phyloP scores from a whole-genome alignment of 805 yeast genomes.

The Cyberlindnera maritima region DNA sequence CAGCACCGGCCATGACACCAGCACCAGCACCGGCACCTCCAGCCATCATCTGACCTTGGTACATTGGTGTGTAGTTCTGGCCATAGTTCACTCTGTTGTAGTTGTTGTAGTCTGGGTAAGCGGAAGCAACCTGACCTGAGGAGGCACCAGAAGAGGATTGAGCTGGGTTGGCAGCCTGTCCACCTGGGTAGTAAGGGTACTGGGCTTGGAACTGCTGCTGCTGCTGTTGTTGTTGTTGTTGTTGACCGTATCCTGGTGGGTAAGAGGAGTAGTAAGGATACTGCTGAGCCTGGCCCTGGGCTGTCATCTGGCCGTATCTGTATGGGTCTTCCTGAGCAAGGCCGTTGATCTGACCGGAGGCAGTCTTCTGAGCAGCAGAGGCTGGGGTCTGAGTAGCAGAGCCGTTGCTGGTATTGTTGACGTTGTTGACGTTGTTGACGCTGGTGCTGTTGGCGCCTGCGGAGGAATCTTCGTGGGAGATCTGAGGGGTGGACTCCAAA shows the following conservation, averaged over 20 bases:
- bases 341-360: slow-evolving; percentile 9
- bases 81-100: slow-evolving; percentile 26
- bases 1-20: slow-evolving; percentile 1
- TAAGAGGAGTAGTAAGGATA: slow-evolving; percentile 6
- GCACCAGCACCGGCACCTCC: slow-evolving; percentile 11
- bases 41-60: slow-evolving; percentile 22
- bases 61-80: slow-evolving; percentile 24
- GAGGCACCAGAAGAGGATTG: slow-evolving; percentile 3
- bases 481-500: slow-evolving; percentile 11
- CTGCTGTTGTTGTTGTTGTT: no score
- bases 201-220: slow-evolving; percentile 14
- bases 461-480: slow-evolving; percentile 12
- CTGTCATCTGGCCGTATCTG: slow-evolving; percentile 16
- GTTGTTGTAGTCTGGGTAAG: slow-evolving; percentile 24
- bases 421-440: slow-evolving; percentile 10
- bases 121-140: slow-evolving; percentile 8
- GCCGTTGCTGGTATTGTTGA: slow-evolving; percentile 5
- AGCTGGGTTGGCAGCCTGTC: slow-evolving; percentile 6
- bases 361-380: slow-evolving; percentile 4
- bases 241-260: slow-evolving; percentile 4
- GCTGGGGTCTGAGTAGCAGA: background rate
- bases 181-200: slow-evolving; percentile 25
- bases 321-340: slow-evolving; percentile 15
- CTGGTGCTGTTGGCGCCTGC: slow-evolving; percentile 8
- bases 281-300: slow-evolving; percentile 5